Conservation (phyloP, 805 yeast species). For the Maudiozyma saulgeensis region DNA sequence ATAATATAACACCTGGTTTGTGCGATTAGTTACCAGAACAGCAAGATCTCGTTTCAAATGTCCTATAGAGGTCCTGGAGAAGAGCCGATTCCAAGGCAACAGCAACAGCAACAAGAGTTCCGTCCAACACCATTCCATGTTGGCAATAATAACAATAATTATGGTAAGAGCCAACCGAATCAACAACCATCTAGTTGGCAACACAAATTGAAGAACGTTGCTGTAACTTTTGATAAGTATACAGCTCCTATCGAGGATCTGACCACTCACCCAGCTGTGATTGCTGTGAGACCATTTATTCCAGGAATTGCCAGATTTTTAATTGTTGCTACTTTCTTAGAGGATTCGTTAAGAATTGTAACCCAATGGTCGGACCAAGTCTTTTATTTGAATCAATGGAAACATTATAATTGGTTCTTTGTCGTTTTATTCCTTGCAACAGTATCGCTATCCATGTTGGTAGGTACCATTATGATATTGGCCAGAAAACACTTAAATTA, state of each 20-base stretch:
- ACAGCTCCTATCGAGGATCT: conserved; percentile 26
- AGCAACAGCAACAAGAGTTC: not conserved
- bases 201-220: not conserved
- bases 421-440: conserved; percentile 58
- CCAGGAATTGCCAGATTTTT: conserved; percentile 84
- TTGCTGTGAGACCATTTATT: conserved; percentile 52
- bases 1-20: no score
- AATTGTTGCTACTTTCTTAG: conserved; percentile 88
- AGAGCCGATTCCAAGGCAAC: not conserved
- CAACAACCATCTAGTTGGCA: not conserved
- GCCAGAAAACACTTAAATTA: conserved; percentile 55
- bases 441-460: conserved; percentile 61
- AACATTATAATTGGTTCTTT: conserved; percentile 69
- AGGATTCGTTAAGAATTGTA: conserved; percentile 75
- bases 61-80: conserved; percentile 1
- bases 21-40: no score
- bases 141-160: not conserved
- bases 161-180: not conserved
- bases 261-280: conserved; percentile 43
- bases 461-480: conserved; percentile 64
- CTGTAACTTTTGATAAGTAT: conserved; percentile 1
- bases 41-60: not conserved
- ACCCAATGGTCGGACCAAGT: conserved; percentile 91
- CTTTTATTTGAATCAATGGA: conserved; percentile 67
- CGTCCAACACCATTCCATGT: not conserved